Conservation (phyloP, 495 filamentous ascomycete species). For the Penicillium bialowiezense region DNA sequence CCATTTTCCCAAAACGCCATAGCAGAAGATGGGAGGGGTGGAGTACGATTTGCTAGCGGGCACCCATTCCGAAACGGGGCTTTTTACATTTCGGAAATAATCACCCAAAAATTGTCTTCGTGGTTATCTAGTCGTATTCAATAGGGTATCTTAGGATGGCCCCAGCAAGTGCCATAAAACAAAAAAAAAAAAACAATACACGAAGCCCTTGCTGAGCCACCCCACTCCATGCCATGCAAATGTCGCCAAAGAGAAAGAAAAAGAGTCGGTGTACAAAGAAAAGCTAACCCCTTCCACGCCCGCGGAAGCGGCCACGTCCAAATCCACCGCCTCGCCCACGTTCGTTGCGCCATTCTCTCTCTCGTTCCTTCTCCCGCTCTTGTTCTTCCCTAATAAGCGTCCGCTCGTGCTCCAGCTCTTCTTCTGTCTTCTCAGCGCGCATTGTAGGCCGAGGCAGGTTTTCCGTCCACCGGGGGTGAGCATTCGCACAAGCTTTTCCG, state of each 20-base stretch:
- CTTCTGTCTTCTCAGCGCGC: slow-evolving; percentile 57
- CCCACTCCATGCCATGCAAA: slow-evolving; percentile 11
- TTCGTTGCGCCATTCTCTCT: slow-evolving; percentile 49
- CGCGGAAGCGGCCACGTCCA: slow-evolving; percentile 48
- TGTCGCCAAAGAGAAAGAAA: slow-evolving; percentile 6
- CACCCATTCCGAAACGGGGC: not conserved
- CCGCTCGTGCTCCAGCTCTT: slow-evolving; percentile 57
- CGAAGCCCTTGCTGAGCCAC: slow-evolving; percentile 1
- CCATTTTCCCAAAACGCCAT: not conserved
- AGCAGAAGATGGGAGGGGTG: not conserved
- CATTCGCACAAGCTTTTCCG: slow-evolving; percentile 72
- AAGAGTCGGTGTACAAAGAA: not conserved
- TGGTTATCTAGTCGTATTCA: not conserved
- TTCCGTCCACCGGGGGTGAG: slow-evolving; percentile 74
- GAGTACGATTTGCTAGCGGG: not conserved
- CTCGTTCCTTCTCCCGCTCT: slow-evolving; percentile 49
- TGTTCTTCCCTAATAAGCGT: slow-evolving; percentile 54
- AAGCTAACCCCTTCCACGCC: slow-evolving; percentile 43
- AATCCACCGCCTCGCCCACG: slow-evolving; percentile 47
- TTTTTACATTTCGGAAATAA: not conserved
- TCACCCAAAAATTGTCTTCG: too few species aligned
- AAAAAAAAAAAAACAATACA: slow-evolving; percentile 2
- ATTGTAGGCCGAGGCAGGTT: slow-evolving; percentile 72
- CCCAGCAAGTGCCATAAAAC: slow-evolving; percentile 2
- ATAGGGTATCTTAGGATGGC: slow-evolving; percentile 17